Percentiles rank a stretch among this genome's conserved stretches.
These are phyloP conservation scores for Aquilaria agallochum DNA, from an alignment of 441 rosid species.

Conservation along the genomic window DNA sequence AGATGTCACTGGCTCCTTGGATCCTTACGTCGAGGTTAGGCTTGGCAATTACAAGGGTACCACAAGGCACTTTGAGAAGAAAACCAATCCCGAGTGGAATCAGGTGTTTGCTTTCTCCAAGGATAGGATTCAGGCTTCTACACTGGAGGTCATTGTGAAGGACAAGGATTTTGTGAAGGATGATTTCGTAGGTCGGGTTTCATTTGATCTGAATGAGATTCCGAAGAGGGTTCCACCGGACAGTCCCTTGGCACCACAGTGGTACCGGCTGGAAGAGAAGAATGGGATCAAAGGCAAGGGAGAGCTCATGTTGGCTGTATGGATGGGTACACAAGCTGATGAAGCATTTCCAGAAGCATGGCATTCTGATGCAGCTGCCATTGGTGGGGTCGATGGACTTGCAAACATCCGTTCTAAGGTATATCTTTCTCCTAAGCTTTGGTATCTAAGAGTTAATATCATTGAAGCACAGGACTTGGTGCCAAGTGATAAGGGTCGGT, in stretches of 20 bases:
- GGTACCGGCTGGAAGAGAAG: conserved; percentile 89
- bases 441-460: conserved; percentile 94
- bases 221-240: conserved; percentile 96
- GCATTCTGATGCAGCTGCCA: conserved; percentile 97
- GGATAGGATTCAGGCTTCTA: conserved; percentile 85
- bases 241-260: conserved; percentile 94
- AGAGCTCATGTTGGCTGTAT: conserved; percentile 92
- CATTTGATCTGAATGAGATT: conserved; percentile 75
- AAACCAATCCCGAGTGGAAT: conserved; percentile 83
- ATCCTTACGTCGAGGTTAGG: conserved; percentile 91
- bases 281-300: conserved; percentile 71
- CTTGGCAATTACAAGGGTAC: conserved; percentile 93
- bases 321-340: conserved; percentile 99
- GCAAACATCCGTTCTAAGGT: conserved; percentile 91
- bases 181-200: conserved; percentile 78
- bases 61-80: conserved; percentile 87
- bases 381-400: conserved; percentile 71
- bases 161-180: conserved; percentile 89
- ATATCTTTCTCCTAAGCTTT: conserved; percentile 90
- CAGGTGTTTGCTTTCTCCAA: conserved; percentile 30
- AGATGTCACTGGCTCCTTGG: conserved; percentile 82
- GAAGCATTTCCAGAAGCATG: conserved; percentile 98
- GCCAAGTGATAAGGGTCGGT: conserved; percentile 63
- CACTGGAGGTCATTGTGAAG: conserved; percentile 78
- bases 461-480: conserved; percentile 94